These are phyloP conservation scores for Hypoxylon sp. DNA, from an alignment of 2,329 filamentous ascomycete species.

Conservation along the genomic window DNA sequence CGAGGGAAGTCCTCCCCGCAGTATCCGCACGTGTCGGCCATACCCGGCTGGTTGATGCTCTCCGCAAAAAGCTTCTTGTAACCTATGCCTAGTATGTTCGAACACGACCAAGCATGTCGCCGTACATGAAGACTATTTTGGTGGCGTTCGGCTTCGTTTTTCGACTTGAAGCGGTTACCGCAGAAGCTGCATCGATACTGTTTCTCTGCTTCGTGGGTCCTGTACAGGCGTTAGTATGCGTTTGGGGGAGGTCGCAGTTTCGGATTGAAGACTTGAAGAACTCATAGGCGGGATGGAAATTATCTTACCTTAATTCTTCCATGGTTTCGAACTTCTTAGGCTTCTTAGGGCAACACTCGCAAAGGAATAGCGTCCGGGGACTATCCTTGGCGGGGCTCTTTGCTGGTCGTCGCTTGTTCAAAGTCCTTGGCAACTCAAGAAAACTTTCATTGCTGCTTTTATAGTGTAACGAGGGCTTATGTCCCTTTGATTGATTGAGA, in stretches of 20 bases:
- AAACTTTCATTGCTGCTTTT: conserved; percentile 46
- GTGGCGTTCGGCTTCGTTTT: conserved; percentile 44
- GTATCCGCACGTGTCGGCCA: conserved; percentile 39
- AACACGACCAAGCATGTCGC: conserved; percentile 41
- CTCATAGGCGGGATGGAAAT: background rate
- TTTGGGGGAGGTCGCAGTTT: background rate
- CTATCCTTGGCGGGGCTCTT: conserved; percentile 7
- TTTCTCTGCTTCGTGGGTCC: conserved; percentile 40
- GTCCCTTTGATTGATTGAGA: conserved; percentile 26
- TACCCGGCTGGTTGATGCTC: conserved; percentile 32
- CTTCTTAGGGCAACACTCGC: conserved; percentile 47
- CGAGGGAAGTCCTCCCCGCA: conserved; percentile 42
- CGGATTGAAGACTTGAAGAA: background rate
- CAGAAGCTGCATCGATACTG: conserved; percentile 42
- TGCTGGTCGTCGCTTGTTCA: conserved; percentile 32
- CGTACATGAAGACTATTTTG: conserved; percentile 44
- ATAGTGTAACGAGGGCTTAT: conserved; percentile 31
- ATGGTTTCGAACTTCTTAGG: conserved; percentile 39
- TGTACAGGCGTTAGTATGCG: conserved; percentile 12
- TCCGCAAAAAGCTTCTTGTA: conserved; percentile 39
- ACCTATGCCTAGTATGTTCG: conserved; percentile 15
- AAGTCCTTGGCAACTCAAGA: conserved; percentile 38
- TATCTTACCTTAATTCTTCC: conserved; percentile 41
- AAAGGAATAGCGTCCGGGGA: conserved; percentile 17
- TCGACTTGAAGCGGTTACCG: conserved; percentile 43